Base-by-base conservation (phyloP, 495 filamentous ascomycete species). In the Hyaloscypha hepaticicola region DNA sequence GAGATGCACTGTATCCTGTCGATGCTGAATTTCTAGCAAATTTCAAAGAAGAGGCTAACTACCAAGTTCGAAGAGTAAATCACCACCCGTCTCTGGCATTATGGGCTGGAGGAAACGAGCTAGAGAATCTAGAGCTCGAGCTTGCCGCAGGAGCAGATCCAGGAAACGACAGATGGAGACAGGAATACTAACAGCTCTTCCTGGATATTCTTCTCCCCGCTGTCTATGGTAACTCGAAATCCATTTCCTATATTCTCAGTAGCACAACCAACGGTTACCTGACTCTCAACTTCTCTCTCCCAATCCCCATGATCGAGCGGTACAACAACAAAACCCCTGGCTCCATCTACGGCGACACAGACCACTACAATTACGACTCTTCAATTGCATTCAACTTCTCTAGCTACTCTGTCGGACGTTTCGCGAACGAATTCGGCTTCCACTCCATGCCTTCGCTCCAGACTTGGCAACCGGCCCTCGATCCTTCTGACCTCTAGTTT, bases 341-440 rank as follows among this genome's bases (percentile, higher is more conserved):
- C 1, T 74, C 75, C 4, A 82, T 88, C 38, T 89, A 90, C 69
- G 86, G 86, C 12, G 84, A 90, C 69, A 89, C 87, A 9, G 87
- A 90, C 61, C 82, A 86, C 69, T 91, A 91, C 74, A 84, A 88
- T 65, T 91, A 91, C 64, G 76, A 85, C 68, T 79, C 80, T 33
- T 68, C 50, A 22, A 14, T 41, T 27, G 60, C 56, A 31, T 64
- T 68, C 52, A 81, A 90, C 25, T 56, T 67, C 16, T 55, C 50
- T 3, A 55, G 6, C 24, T 62, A 56, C 45, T 58, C 81, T 41
- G 26, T 60, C 33, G 91, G 90, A 21, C 83, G 91, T 0, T 95
- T 96, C 74, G 88, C 92, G 63, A 88, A 86, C 71, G 91, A 96
- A 71, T 96, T 95, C 69, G 91, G 91, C 61, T 93, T 90, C 84